These are phyloP conservation scores for Talaromyces piceae DNA, from an alignment of 2,329 filamentous ascomycete genomes.

Conservation along the genomic window DNA sequence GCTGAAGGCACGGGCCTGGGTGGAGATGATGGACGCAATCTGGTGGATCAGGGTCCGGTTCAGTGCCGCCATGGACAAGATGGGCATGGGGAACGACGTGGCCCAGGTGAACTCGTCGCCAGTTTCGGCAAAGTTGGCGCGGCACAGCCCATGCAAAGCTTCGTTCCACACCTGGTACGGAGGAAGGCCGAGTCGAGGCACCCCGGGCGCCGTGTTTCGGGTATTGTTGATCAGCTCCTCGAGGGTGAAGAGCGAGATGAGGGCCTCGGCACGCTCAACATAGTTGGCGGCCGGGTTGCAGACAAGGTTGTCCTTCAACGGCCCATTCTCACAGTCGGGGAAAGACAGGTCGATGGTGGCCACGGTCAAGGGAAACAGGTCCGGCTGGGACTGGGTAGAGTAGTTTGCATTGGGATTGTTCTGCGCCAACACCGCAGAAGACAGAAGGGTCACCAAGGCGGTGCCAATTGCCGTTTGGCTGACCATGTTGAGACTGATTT, in stretches of 20 bases:
- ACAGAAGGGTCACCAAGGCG: constrained; percentile 1
- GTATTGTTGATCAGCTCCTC: constrained; percentile 49
- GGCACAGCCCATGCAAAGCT: constrained; percentile 57
- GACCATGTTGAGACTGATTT: background rate
- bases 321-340: constrained; percentile 44
- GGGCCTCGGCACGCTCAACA: constrained; percentile 34
- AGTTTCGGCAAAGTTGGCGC: constrained; percentile 47
- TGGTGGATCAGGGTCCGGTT: constrained; percentile 54
- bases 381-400: constrained; percentile 5
- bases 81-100: constrained; percentile 59
- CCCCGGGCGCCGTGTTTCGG: constrained; percentile 39
- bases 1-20: constrained; percentile 58
- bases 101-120: constrained; percentile 50
- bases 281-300: constrained; percentile 38
- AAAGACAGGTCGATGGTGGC: constrained; percentile 20
- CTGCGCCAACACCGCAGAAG: constrained; percentile 4
- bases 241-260: constrained; percentile 42
- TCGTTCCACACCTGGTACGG: constrained; percentile 54
- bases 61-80: constrained; percentile 55
- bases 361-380: constrained; percentile 4
- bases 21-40: constrained; percentile 48
- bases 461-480: background rate
- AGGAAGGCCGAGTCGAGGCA: constrained; percentile 48
- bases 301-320: constrained; percentile 41
- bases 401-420: constrained; percentile 10